Evolutionary conservation across 2,329 filamentous ascomycete species (phyloP), one percentile per base, ranked within the genome.

Genomic region (Ceratocystis eucalypticola): DNA sequence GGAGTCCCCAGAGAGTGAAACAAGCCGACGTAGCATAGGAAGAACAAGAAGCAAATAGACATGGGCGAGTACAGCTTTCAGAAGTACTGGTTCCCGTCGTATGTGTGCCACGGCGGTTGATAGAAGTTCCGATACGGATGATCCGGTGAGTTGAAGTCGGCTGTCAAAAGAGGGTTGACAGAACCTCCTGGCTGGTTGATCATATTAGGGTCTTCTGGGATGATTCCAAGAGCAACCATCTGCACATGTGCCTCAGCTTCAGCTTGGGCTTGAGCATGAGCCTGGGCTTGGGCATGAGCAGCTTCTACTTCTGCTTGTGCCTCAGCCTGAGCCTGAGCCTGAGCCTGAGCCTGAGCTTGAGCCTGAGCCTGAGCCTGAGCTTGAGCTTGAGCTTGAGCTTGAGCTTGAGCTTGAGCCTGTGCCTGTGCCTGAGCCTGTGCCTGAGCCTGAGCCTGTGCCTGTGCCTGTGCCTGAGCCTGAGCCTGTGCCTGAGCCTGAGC

Each of bases 51-150:
- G n/a, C 28, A n/a, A 37, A 41, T 17, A n/a, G 20, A 50, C 50
- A 10, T 4, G 5, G 44, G 20, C 7, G 33, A 53, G 50, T 25
- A 55, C 12, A 6, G n/a, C 20, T 25, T n/a, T 57, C 53, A 57
- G 53, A 30, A 57, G 53, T 22, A 57, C 12, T 30, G 22, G 22
- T 57, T 22, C 10, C 10, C 22, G 53, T 57, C 30, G 25, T 57
- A 57, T 6, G 22, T 5, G 30, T 57, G 22, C 53, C 53, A 57
- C 1, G 89, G 88, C 45, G 88, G 86, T 69, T 91, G 86, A 71
- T 93, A 95, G 75, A 87, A 87, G 63, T 86, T 85, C 72, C 90
- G 87, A 72, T 94, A 95, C 0, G 91, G 89, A 75, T 92, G 89
- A 69, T 90, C 86, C 3, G 88, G 87, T 70, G 87, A 79, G 28